Percentiles rank a stretch among this genome's conserved stretches.
phyloP scores from a whole-genome alignment of 257 asterid species.

The Ballota nigra region DNA sequence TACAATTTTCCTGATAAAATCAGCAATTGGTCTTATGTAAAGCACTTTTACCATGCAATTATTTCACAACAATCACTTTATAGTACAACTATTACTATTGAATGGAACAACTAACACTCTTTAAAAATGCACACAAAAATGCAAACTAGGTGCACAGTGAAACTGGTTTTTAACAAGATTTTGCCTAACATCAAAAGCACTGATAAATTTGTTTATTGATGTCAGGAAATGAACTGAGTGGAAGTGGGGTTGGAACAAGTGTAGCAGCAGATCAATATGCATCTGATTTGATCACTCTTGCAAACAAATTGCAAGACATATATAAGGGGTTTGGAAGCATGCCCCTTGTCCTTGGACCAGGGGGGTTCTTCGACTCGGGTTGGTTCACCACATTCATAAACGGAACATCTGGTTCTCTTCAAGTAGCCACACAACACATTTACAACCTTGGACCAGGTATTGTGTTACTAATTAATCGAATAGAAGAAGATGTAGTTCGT shows the following conservation, averaged over 20 bases:
- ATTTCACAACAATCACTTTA: too few species aligned
- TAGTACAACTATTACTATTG: too few species aligned
- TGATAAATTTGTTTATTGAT: not conserved
- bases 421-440: conserved; percentile 79
- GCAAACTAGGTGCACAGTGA: not conserved
- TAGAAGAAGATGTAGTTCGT: not conserved
- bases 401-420: conserved; percentile 47
- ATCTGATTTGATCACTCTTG: conserved; percentile 46
- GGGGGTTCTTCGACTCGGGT: conserved; percentile 63
- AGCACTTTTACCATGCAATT: too few species aligned
- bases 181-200: too few species aligned
- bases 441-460: conserved; percentile 94
- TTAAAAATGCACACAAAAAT: too few species aligned
- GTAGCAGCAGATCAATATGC: conserved; percentile 70
- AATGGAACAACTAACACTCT: not conserved
- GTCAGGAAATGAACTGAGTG: conserved; percentile 87
- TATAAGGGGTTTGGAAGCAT: conserved; percentile 39
- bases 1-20: not conserved
- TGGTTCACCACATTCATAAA: conserved; percentile 58
- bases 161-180: too few species aligned
- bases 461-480: not conserved
- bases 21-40: too few species aligned
- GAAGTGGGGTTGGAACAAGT: conserved; percentile 63
- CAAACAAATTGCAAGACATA: conserved; percentile 42
- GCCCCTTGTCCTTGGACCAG: conserved; percentile 81